phyloP scores from a whole-genome alignment of 139 green algal genomes.

The Chlorella sp. region DNA sequence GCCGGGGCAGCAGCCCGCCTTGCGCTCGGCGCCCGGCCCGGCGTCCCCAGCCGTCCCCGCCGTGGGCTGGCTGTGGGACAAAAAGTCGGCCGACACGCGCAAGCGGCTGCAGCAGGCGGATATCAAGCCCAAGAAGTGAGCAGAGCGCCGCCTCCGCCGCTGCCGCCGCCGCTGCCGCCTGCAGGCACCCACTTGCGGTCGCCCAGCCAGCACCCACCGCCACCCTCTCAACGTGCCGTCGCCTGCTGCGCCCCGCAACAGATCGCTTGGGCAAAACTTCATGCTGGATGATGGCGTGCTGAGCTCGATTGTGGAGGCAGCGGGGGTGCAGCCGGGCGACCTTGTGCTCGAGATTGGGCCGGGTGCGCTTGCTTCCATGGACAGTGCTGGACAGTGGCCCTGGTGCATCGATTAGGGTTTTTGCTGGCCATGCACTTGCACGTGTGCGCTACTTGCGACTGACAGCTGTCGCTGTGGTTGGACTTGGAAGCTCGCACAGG shows the following conservation, averaged over 20 bases:
- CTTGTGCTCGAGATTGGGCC: slow-evolving; percentile 90
- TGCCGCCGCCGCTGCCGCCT: not conserved
- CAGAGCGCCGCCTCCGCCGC: not conserved
- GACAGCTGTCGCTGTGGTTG: no score
- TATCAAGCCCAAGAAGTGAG: slow-evolving; percentile 43
- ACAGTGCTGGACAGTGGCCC: no score
- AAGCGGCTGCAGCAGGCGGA: slow-evolving; percentile 25
- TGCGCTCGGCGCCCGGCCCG: no score
- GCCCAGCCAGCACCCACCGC: not conserved
- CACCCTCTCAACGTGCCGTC: no score
- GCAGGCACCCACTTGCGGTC: not conserved
- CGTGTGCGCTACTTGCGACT: no score
- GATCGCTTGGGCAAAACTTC: slow-evolving; percentile 92
- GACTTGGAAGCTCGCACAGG: not conserved
- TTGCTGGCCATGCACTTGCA: no score
- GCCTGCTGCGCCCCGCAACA: slow-evolving; percentile 4
- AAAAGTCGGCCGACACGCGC: slow-evolving; percentile 21
- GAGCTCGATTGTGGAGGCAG: slow-evolving; percentile 65
- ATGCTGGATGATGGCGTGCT: slow-evolving; percentile 83
- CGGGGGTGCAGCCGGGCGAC: slow-evolving; percentile 70
- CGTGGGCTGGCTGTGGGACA: slow-evolving; percentile 43
- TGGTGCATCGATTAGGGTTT: no score
- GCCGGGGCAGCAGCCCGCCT: no score
- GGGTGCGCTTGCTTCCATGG: slow-evolving; percentile 45
- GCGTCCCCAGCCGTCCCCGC: not conserved